Percentiles rank a stretch among this genome's conserved stretches.
These are phyloP conservation scores for Zymoseptoria crescenta DNA, from an alignment of 2,329 filamentous ascomycete species.

Conservation along the genomic window DNA sequence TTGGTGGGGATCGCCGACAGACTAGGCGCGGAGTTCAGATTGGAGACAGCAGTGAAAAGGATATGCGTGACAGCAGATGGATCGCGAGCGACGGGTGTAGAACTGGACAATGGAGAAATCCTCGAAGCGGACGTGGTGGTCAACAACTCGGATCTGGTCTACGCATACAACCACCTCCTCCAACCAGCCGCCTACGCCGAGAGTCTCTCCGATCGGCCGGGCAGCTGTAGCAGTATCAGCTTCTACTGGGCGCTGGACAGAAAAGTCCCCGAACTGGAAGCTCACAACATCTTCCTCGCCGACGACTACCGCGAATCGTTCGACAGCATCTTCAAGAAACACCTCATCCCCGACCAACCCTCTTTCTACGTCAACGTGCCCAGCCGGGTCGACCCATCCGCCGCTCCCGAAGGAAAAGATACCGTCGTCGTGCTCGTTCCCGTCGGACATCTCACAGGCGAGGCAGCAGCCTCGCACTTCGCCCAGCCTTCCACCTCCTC, in stretches of 20 bases:
- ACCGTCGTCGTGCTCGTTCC: conserved; percentile 63
- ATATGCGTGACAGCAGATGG: conserved; percentile 49
- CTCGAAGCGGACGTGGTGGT: conserved; percentile 59
- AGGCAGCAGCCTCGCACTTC: not conserved
- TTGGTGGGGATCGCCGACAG: conserved; percentile 56
- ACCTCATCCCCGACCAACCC: conserved; percentile 58
- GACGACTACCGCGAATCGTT: conserved; percentile 66
- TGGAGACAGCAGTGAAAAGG: conserved; percentile 50
- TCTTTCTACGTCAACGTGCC: conserved; percentile 75
- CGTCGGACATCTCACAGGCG: conserved; percentile 55
- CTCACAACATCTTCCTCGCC: conserved; percentile 72
- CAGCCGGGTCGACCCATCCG: conserved; percentile 58
- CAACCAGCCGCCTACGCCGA: conserved; percentile 32
- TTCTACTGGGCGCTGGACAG: conserved; percentile 66
- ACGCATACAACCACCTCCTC: conserved; percentile 64
- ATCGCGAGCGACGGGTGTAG: conserved; percentile 50
- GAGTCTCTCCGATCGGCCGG: conserved; percentile 42
- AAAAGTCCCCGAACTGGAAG: conserved; percentile 54
- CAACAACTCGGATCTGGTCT: conserved; percentile 66
- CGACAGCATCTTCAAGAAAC: conserved; percentile 64
- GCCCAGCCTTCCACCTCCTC: conserved; percentile 26
- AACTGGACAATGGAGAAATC: conserved; percentile 50
- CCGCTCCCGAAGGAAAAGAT: conserved; percentile 59
- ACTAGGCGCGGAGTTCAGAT: conserved; percentile 54
- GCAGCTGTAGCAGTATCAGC: conserved; percentile 65